Percentiles rank a stretch among this genome's conserved stretches.
Conservation (phyloP, 1,284 basidiomycete species). For the Paramarasmius palmivorus region DNA sequence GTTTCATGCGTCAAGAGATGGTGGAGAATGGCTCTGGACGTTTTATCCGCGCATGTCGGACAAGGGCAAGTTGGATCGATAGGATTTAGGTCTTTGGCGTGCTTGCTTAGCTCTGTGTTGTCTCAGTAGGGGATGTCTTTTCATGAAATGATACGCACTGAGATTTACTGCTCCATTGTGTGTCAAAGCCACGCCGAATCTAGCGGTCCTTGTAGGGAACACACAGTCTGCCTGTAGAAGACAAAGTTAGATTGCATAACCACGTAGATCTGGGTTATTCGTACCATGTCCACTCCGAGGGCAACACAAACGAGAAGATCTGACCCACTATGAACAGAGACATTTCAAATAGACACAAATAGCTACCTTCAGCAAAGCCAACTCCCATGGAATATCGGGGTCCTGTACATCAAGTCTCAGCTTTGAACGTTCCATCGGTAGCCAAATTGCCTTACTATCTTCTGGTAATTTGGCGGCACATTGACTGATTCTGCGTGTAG, state of each 20-base stretch:
- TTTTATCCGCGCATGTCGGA: constrained; percentile 69
- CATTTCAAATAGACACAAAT: too few relatives aligned
- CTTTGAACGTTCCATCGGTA: constrained; percentile 8
- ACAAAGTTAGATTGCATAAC: neutral
- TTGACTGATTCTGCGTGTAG: constrained; percentile 70
- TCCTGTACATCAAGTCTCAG: constrained; percentile 38
- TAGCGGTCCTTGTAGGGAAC: constrained; percentile 84
- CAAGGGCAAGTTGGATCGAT: constrained; percentile 80
- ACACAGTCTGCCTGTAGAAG: constrained; percentile 77
- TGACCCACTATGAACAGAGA: constrained; percentile 25
- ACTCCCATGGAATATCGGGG: constrained; percentile 88
- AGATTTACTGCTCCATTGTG: constrained; percentile 78
- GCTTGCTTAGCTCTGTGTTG: constrained; percentile 58
- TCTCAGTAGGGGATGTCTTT: neutral
- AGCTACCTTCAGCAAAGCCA: constrained; percentile 81
- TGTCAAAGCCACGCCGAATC: constrained; percentile 85
- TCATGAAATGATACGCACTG: constrained; percentile 41
- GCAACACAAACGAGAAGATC: constrained; percentile 86
- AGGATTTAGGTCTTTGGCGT: constrained; percentile 64
- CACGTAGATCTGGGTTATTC: constrained; percentile 11
- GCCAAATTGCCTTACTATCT: constrained; percentile 53
- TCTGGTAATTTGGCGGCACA: constrained; percentile 73
- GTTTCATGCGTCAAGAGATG: constrained; percentile 78
- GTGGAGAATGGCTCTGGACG: constrained; percentile 70
- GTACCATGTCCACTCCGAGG: constrained; percentile 86